Evolutionary conservation across 306 rosid species (phyloP).

Genomic region (Cucurbita pepo): DNA sequence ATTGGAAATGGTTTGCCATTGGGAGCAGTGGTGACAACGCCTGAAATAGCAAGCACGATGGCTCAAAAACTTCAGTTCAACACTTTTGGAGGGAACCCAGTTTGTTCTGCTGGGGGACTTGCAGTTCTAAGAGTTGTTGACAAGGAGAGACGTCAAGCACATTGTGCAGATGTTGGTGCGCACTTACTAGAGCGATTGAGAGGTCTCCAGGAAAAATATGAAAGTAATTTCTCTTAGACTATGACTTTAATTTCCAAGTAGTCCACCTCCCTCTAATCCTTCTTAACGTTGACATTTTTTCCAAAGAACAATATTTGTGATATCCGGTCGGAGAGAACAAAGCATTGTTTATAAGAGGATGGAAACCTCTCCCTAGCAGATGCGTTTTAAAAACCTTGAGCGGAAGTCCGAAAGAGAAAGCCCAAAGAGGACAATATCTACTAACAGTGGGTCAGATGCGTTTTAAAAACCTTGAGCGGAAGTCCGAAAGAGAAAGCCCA

Average conservation of each 20-base stretch:
- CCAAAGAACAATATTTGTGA: background rate
- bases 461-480: too few species aligned
- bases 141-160: slow-evolving; percentile 75
- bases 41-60: slow-evolving; percentile 74
- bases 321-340: too few species aligned
- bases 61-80: slow-evolving; percentile 66
- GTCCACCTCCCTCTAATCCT: background rate
- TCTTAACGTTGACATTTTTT: background rate
- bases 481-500: too few species aligned
- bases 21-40: slow-evolving; percentile 91
- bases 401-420: too few species aligned
- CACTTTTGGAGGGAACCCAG: slow-evolving; percentile 89
- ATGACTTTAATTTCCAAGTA: background rate
- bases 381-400: too few species aligned
- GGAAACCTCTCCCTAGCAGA: too few species aligned
- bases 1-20: slow-evolving; percentile 87
- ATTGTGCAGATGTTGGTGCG: slow-evolving; percentile 66
- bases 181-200: slow-evolving; percentile 61
- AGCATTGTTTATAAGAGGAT: too few species aligned
- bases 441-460: too few species aligned
- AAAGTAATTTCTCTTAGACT: slow-evolving; percentile 32
- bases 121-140: slow-evolving; percentile 79
- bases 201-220: slow-evolving; percentile 51
- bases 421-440: too few species aligned
- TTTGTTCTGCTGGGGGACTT: slow-evolving; percentile 81